Conservation (phyloP, 129 eudicot species). For the Helianthus tuberosus region DNA sequence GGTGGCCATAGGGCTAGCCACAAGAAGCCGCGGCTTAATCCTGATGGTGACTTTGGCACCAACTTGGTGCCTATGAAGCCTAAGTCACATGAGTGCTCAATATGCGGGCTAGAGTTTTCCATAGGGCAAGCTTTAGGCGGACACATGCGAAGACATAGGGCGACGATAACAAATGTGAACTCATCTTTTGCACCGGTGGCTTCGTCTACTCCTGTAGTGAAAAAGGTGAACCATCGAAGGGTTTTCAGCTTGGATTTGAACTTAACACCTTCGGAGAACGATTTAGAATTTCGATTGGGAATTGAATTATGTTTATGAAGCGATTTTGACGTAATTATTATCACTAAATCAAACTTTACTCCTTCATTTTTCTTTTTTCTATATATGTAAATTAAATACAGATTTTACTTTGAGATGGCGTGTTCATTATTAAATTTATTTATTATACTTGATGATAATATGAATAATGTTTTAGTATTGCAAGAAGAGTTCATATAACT, state of each 20-base stretch:
- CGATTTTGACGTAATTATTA: background rate
- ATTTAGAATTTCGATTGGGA: constrained; percentile 1
- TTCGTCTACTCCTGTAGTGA: constrained; percentile 35
- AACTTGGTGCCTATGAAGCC: constrained; percentile 44
- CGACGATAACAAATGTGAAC: constrained; percentile 21
- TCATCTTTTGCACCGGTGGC: constrained; percentile 1
- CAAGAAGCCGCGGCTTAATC: constrained; percentile 61
- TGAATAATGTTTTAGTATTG: background rate
- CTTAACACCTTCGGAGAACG: constrained; percentile 8
- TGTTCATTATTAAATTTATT: constrained; percentile 3
- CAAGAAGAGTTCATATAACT: constrained; percentile 17
- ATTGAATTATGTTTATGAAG: constrained; percentile 36
- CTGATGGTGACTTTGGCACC: constrained; percentile 22
- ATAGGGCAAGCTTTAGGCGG: constrained; percentile 93
- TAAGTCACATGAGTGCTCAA: constrained; percentile 78
- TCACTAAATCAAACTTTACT: background rate
- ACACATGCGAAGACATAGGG: constrained; percentile 85
- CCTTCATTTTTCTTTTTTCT: background rate
- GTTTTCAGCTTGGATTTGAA: constrained; percentile 11
- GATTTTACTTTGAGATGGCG: constrained; percentile 11
- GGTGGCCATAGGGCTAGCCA: constrained; percentile 99
- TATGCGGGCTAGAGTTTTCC: constrained; percentile 75
- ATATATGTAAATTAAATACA: background rate
- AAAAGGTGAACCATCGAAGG: constrained; percentile 54
- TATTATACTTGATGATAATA: constrained; percentile 6